Conservation (phyloP, 202 grass and related monocot species). For the Sporobolus alterniflorus region DNA sequence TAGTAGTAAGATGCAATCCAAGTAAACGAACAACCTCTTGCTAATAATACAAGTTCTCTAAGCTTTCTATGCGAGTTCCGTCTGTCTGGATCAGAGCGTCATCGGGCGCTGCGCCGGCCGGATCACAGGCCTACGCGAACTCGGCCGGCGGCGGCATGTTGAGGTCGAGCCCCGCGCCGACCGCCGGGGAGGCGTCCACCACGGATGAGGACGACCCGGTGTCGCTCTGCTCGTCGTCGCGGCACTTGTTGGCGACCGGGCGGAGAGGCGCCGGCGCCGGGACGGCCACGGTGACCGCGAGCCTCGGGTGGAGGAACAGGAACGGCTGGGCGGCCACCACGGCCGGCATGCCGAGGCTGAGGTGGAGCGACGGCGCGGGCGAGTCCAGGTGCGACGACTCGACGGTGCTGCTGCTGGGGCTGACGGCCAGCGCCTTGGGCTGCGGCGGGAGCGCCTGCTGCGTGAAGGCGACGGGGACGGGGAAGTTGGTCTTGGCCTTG, state of each 20-base stretch:
- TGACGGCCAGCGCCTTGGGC: slow-evolving; percentile 24
- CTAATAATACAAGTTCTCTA: slow-evolving; percentile 22
- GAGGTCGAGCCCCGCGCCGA: slow-evolving; percentile 62
- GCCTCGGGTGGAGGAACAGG: slow-evolving; percentile 53
- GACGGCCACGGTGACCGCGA: slow-evolving; percentile 56
- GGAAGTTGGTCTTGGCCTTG: slow-evolving; percentile 91
- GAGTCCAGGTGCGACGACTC: slow-evolving; percentile 65
- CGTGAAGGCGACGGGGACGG: slow-evolving; percentile 12
- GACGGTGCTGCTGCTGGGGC: slow-evolving; percentile 74
- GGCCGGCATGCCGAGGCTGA: slow-evolving; percentile 42
- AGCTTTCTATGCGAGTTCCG: background rate
- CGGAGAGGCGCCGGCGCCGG: slow-evolving; percentile 25
- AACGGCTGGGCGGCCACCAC: slow-evolving; percentile 47
- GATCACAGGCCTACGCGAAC: slow-evolving; percentile 14
- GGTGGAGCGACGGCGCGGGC: slow-evolving; percentile 44
- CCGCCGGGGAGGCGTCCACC: slow-evolving; percentile 60
- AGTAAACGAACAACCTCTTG: slow-evolving; percentile 38
- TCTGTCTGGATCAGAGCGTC: background rate
- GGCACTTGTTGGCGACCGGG: slow-evolving; percentile 2
- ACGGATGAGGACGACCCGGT: slow-evolving; percentile 77
- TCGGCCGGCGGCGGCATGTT: slow-evolving; percentile 70
- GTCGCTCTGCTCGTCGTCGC: slow-evolving; percentile 65
- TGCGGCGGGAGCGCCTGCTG: background rate
- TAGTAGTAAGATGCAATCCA: background rate
- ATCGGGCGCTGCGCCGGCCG: slow-evolving; percentile 16